Evolutionary conservation across 2,329 filamentous ascomycete species (phyloP), one percentile per base, ranked within the genome.

Genomic region (Thelonectria rubi): DNA sequence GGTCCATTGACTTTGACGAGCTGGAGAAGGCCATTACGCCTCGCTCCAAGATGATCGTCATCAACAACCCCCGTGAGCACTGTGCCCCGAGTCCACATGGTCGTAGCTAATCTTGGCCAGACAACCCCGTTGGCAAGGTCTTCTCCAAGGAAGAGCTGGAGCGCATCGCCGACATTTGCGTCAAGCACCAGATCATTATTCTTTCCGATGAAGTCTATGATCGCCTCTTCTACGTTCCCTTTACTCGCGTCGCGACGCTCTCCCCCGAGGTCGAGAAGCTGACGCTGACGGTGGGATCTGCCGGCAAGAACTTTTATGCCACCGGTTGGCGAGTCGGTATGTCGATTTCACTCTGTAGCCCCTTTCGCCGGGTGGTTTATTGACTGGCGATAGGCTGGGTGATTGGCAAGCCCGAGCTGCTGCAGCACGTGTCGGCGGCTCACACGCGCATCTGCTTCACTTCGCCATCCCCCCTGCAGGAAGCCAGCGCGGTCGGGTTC

Each of bases 401-500:
- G 39, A 95, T 98, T 73, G 95, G 95, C 0, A 93, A 92, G 0
- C 87, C 92, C 55, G 87, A 97, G 63, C 82, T 98, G 54, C 93
- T 98, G 79, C 91, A 96, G 75, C 92, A 97, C 75, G 94, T 97
- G 34, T 88, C 91, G 11, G 93, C 93, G 17, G 95, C 95, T 1
- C 95, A 99, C 77, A 98, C 94, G 0, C 88, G 94, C 55, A 98
- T 99, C 74, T 98, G 95, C 83, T 99, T 95, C 81, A 93, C 91
- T 52, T 94, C 91, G 46, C 94, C 97, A 6, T 96, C 92, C 15
- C 95, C 95, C 0, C 84, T 98, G 2, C 95, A 99, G 76, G 95
- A 98, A 79, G 95, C 95, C 0, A 92, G 91, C 8, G 95, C 95
- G 5, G 91, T 97, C 46, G 95, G 93, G 10, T 97, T 98, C 72